Percentiles rank a stretch among this genome's conserved stretches.
Evolutionary conservation across 495 filamentous ascomycete species (phyloP).

Genomic region (Trichoderma reesei): DNA sequence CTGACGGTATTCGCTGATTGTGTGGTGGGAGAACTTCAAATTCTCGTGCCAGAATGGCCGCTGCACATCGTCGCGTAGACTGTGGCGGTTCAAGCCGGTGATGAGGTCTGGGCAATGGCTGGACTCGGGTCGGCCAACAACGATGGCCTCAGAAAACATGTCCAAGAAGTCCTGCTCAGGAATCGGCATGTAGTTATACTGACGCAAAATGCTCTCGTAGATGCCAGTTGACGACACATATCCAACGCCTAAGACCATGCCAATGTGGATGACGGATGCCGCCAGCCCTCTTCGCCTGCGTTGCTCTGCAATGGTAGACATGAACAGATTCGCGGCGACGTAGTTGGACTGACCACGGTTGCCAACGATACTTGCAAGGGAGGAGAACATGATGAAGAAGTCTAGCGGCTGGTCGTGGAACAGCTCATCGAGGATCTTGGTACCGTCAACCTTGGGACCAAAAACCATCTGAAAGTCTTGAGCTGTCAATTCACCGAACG

Average conservation of each 20-base stretch:
- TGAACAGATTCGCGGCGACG: conserved; percentile 42
- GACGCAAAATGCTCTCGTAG: neutral
- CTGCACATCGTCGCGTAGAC: neutral
- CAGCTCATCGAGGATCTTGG: conserved; percentile 45
- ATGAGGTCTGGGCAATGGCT: neutral
- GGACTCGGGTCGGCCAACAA: neutral
- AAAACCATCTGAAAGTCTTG: conserved; percentile 34
- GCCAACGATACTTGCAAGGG: conserved; percentile 33
- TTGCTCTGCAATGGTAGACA: conserved; percentile 24
- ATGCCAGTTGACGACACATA: conserved; percentile 18
- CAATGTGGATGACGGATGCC: conserved; percentile 36
- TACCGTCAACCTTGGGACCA: conserved; percentile 42
- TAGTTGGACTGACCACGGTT: conserved; percentile 41
- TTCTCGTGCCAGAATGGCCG: neutral
- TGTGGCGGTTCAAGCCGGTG: neutral
- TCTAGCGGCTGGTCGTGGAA: conserved; percentile 32
- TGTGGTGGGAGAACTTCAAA: too few relatives aligned
- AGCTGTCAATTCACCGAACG: conserved; percentile 39
- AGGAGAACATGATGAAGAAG: conserved; percentile 49
- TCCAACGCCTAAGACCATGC: conserved; percentile 31
- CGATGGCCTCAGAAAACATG: neutral
- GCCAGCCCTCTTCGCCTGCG: conserved; percentile 22
- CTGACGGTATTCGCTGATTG: too few relatives aligned
- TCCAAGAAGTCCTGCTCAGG: neutral
- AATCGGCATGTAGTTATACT: neutral